A percentile compares a stretch with the other conserved stretches of the same genome.
phyloP scores from a whole-genome alignment of 2,329 filamentous ascomycete species.

The Alternaria incomplexa region DNA sequence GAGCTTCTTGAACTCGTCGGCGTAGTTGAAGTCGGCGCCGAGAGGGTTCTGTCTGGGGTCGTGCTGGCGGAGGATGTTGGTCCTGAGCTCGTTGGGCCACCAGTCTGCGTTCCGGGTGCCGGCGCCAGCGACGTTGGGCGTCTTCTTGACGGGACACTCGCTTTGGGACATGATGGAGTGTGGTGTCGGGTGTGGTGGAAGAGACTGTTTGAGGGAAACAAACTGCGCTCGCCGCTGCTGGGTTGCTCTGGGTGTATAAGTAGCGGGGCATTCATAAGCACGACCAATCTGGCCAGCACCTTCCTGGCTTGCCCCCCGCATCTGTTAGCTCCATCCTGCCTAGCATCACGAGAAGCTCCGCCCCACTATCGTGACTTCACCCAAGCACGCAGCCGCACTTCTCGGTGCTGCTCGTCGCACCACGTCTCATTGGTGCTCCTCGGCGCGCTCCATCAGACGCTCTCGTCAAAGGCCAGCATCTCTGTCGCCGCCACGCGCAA shows the following conservation, averaged over 20 bases:
- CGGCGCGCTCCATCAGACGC: neutral
- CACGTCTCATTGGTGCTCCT: neutral
- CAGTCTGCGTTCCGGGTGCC: conserved; percentile 74
- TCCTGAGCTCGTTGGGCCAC: conserved; percentile 73
- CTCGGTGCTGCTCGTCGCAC: neutral
- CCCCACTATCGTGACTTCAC: conserved; percentile 13
- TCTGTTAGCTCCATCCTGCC: conserved; percentile 27
- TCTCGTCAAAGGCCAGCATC: neutral
- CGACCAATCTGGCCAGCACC: conserved; percentile 28
- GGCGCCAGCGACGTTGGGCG: conserved; percentile 57
- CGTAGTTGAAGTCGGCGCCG: conserved; percentile 73
- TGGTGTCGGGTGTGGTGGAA: conserved; percentile 18
- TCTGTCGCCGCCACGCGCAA: neutral
- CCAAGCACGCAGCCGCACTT: neutral
- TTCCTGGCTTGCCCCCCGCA: conserved; percentile 32
- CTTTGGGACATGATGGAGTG: conserved; percentile 39
- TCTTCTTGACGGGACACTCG: conserved; percentile 45
- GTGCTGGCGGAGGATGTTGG: conserved; percentile 78
- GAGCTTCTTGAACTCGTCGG: conserved; percentile 72
- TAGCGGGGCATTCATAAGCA: conserved; percentile 40
- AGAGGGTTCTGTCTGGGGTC: conserved; percentile 68
- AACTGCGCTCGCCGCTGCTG: conserved; percentile 3
- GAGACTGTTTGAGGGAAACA: conserved; percentile 10
- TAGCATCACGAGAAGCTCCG: conserved; percentile 11
- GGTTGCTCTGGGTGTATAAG: conserved; percentile 25